Base-by-base conservation (phyloP, 2,329 filamentous ascomycete genomes). In the Calonectria pseudoturangicola region DNA sequence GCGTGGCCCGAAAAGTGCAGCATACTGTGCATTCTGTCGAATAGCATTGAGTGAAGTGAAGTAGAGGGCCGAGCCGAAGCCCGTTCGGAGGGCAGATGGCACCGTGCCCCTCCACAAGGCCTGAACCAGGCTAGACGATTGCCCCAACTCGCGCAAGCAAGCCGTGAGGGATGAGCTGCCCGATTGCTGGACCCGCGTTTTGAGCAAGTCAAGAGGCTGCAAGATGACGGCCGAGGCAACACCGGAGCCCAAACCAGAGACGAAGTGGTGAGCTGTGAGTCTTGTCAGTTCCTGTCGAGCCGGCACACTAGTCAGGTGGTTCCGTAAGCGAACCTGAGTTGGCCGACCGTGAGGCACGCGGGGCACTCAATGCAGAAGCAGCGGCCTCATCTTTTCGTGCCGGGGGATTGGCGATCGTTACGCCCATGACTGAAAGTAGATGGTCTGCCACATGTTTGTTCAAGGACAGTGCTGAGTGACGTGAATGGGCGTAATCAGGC, bases 171-270 rank as follows among this genome's bases (percentile, higher is more conserved):
- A 92, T 76, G 91, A 90, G 51, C 90, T 89, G 62, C 92, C 92
- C 41, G 94, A 95, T 84, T 98, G 97, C 83, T 99, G 97, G 48
- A 98, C 93, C 58, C 97, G 93, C 36, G 97, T 99, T 85, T 99
- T 99, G 82, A 99, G 92, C 4, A 99, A 92, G 85, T 99, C 97
- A 80, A 97, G 94, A 30, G 97, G 97, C 84, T 99, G 97, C 18
- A 99, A 91, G 68, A 98, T 92, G 72, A 98, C 92, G 68, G 97
- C 96, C 66, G 95, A 97, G 76, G 95, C 91, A 64, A 98, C 89
- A 79, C 97, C 97, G 9, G 96, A 98, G 80, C 92, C 91, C 69
- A 98, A 91, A 75, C 97, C 97, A 75, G 96, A 96, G 77, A 93
- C 85, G 84, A 98, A 98, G 86, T 98, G 97, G 83, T 95, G 95